Percentiles rank a stretch among this genome's conserved stretches.
These are phyloP conservation scores for Tetradesmus obliquus DNA, from an alignment of 139 green algal species.

Conservation along the genomic window DNA sequence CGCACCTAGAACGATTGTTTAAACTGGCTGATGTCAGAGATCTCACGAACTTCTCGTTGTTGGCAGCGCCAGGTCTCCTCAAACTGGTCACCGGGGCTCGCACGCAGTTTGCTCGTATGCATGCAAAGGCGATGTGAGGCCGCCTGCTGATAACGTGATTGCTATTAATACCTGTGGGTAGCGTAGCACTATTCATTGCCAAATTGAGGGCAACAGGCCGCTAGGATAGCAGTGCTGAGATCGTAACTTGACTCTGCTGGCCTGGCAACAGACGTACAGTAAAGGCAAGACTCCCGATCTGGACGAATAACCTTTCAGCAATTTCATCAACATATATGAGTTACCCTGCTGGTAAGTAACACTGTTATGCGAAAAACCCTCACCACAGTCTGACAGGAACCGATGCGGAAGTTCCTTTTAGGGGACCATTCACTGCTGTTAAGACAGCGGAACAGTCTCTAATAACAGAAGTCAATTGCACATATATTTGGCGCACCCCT, in stretches of 20 bases:
- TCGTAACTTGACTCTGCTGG: too few relatives aligned
- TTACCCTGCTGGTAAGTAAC: not conserved
- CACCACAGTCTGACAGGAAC: not conserved
- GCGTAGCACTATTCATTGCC: not conserved
- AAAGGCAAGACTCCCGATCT: too few relatives aligned
- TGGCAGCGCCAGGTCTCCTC: not conserved
- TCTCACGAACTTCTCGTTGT: too few relatives aligned
- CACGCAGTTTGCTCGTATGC: not conserved
- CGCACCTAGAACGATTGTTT: not conserved
- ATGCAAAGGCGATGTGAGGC: not conserved
- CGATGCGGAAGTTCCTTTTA: not conserved
- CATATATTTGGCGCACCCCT: too few relatives aligned
- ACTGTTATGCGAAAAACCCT: not conserved
- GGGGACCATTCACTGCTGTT: too few relatives aligned
- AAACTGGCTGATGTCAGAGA: not conserved
- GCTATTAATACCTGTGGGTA: not conserved
- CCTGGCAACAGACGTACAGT: too few relatives aligned
- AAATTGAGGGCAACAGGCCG: too few relatives aligned
- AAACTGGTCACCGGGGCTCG: not conserved
- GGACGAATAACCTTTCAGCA: too few relatives aligned
- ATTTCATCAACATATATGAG: too few relatives aligned
- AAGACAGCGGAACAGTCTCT: too few relatives aligned
- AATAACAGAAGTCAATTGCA: too few relatives aligned
- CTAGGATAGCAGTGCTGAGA: not conserved
- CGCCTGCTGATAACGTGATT: not conserved